These are phyloP conservation scores for Debaryomyces robertsiae DNA, from an alignment of 1,139 yeast species.

Conservation along the genomic window DNA sequence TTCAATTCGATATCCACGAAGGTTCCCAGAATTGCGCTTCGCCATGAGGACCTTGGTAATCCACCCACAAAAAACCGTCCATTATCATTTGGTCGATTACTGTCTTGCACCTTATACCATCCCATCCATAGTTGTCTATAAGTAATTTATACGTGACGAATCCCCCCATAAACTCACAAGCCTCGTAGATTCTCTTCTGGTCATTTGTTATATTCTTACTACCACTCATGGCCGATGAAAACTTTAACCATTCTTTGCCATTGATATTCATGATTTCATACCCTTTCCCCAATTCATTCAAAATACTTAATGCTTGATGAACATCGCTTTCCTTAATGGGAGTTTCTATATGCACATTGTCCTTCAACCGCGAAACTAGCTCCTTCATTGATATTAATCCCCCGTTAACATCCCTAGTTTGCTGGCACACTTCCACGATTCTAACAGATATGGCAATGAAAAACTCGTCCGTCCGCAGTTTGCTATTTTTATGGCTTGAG, in stretches of 20 bases:
- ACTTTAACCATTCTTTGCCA: conserved; percentile 45
- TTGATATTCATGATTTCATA: conserved; percentile 37
- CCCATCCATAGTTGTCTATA: conserved; percentile 77
- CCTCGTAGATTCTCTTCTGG: conserved; percentile 68
- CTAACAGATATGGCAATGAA: conserved; percentile 68
- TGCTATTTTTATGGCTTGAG: conserved; percentile 22
- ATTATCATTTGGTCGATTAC: conserved; percentile 79
- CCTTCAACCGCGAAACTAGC: conserved; percentile 36
- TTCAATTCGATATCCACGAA: conserved; percentile 37
- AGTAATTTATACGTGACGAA: conserved; percentile 66
- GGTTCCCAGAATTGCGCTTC: conserved; percentile 69
- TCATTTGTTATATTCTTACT: conserved; percentile 48
- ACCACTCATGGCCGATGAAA: conserved; percentile 33
- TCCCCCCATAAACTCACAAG: conserved; percentile 68
- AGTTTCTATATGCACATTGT: conserved; percentile 23
- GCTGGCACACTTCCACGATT: conserved; percentile 72
- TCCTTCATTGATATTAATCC: conserved; percentile 74
- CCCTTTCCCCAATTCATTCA: conserved; percentile 38
- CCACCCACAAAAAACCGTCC: conserved; percentile 84
- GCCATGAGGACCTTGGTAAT: conserved; percentile 48
- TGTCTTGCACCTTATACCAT: conserved; percentile 56
- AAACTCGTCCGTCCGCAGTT: conserved; percentile 48
- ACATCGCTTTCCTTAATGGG: conserved; percentile 24
- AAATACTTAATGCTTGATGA: conserved; percentile 21
- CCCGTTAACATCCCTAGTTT: conserved; percentile 73